Conservation (phyloP, 345 rosid species). For the Citrus sinensis region DVS_A1.0 CM039163.1:37453001-37453500, state of each 20-base stretch:
- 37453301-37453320: conserved; percentile 34
- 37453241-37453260: conserved; percentile 16
- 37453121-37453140: conserved; percentile 35
- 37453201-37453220: conserved; percentile 34
- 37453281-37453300: conserved; percentile 24
- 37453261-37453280: conserved; percentile 14
- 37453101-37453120: conserved; percentile 12
- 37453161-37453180: conserved; percentile 33
- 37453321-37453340: conserved; percentile 40
- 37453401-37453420: conserved; percentile 41
- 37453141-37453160: conserved; percentile 19
- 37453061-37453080: not conserved
- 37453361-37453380: conserved; percentile 34
- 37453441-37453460: conserved; percentile 41
- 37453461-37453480: conserved; percentile 22
- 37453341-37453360: conserved; percentile 44
- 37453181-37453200: conserved; percentile 37
- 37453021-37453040: not conserved
- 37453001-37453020: not conserved
- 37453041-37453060: not conserved
- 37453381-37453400: conserved; percentile 39
- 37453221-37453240: conserved; percentile 31
- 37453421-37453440: conserved; percentile 42
- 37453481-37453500: conserved; percentile 17
- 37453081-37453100: not conserved